Base-by-base conservation (phyloP, 306 rosid genomes). In the Potentilla sterilis region DNA sequence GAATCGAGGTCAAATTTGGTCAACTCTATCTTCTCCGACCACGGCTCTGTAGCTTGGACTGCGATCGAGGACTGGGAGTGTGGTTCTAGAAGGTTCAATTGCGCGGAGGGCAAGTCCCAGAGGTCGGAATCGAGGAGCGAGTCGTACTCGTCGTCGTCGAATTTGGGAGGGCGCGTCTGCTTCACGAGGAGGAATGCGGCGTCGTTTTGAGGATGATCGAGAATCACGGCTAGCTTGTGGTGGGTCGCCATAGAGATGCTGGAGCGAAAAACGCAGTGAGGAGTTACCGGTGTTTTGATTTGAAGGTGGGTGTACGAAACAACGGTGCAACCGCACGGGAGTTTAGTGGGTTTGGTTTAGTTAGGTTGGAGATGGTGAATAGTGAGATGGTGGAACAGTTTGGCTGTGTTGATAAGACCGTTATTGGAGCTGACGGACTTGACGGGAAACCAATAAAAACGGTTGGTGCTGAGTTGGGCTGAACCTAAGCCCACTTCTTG, bases 61-160 rank as follows among this genome's bases (percentile, higher is more conserved):
- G 63, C 70, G 55, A 75, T 15, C 34, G 43, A 70, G 14, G 87
- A 70, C 22, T 78, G 81, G 2, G 81, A 81, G 2, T 66, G 74
- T n/a, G 67, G 77, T 66, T 67, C 80, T 21, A 78, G 67, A 71
- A 73, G 84, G 32, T 89, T 86, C 81, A 93, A 67, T 42, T 74
- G 82, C 41, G 80, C 79, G 3, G 87, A 81, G 24, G 98, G 98
- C 70, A 93, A 85, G 88, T 93, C 98, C 96, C 96, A 93, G 67
- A 93, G 90, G 67, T 93, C 96, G 28, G 98, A 93, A 77, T 93
- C 98, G 38, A 83, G 76, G 84, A 71, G 85, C 76, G 98, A 93
- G 51, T 93, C 96, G 89, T 93, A 93, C 75, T 93, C 96, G 2
- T 80, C 82, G 46, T 89, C 83, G 61, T 82, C 47, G 84, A 90